phyloP scores from a whole-genome alignment of 768 basidiomycete species.

The Rubroboletus satanas region DNA sequence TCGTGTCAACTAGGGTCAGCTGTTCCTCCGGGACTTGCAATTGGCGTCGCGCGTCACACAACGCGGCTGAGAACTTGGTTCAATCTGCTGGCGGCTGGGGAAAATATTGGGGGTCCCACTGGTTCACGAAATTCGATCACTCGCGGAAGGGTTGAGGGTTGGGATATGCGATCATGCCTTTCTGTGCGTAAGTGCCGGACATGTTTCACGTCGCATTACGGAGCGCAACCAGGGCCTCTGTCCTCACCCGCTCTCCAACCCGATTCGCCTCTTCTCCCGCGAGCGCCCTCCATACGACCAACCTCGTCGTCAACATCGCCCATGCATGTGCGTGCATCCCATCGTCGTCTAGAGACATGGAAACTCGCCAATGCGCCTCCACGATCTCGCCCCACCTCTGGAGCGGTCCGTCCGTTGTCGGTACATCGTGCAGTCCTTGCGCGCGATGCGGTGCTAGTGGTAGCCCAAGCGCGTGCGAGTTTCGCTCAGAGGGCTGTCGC shows the following conservation, averaged over 20 bases:
- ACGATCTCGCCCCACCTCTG: slow-evolving; percentile 49
- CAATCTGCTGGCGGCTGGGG: too few species aligned
- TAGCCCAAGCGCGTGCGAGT: slow-evolving; percentile 1
- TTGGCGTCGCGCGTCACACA: too few species aligned
- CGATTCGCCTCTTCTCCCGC: slow-evolving; percentile 35
- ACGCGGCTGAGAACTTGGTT: too few species aligned
- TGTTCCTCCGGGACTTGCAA: too few species aligned
- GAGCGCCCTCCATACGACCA: slow-evolving; percentile 14
- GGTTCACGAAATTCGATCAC: too few species aligned
- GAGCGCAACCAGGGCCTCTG: slow-evolving; percentile 6
- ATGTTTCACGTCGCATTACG: too few species aligned
- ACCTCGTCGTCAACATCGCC: not conserved
- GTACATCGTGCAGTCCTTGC: slow-evolving; percentile 35
- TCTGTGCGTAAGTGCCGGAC: too few species aligned
- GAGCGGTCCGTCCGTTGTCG: slow-evolving; percentile 28
- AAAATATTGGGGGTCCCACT: too few species aligned
- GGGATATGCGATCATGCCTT: too few species aligned
- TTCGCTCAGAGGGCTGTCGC: not conserved
- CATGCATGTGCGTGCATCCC: not conserved
- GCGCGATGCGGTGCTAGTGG: slow-evolving; percentile 33
- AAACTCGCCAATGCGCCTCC: slow-evolving; percentile 40
- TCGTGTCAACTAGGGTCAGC: too few species aligned
- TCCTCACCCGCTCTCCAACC: slow-evolving; percentile 57
- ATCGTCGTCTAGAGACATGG: slow-evolving; percentile 17
- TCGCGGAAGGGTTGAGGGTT: too few species aligned